Percentiles rank a stretch among this genome's conserved stretches.
These are phyloP conservation scores for Filobasidium floriforme DNA, from an alignment of 768 basidiomycete species.

Conservation along the genomic window DNA sequence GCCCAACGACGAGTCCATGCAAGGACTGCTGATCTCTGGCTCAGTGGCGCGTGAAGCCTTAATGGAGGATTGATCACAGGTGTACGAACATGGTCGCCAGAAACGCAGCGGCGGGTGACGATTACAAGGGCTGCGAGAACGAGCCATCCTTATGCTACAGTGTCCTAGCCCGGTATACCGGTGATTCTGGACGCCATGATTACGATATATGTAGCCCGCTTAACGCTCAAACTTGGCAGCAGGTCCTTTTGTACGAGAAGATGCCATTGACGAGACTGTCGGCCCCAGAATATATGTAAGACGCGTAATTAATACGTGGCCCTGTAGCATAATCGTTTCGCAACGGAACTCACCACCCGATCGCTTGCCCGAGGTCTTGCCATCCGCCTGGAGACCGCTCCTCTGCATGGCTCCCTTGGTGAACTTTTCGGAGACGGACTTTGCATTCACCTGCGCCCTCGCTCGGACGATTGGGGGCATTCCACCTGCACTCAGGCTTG, in stretches of 20 bases:
- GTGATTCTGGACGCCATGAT: neutral
- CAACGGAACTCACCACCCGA: neutral
- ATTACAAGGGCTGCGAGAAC: too few relatives aligned
- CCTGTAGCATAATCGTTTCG: slow-evolving; percentile 4
- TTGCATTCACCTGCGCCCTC: slow-evolving; percentile 7
- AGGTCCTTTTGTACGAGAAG: slow-evolving; percentile 3
- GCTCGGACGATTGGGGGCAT: slow-evolving; percentile 19
- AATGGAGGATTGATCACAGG: neutral
- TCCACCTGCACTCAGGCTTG: neutral
- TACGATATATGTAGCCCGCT: neutral
- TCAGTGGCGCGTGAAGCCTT: slow-evolving; percentile 12
- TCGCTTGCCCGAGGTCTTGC: slow-evolving; percentile 9
- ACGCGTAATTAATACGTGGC: neutral
- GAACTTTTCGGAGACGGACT: slow-evolving; percentile 13
- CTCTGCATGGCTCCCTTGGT: slow-evolving; percentile 19
- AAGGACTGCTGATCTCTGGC: slow-evolving; percentile 15
- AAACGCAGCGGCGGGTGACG: neutral
- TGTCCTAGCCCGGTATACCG: neutral
- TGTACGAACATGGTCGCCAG: neutral
- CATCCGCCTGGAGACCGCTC: slow-evolving; percentile 16
- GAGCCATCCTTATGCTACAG: neutral
- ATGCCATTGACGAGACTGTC: slow-evolving; percentile 5
- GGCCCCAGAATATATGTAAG: neutral
- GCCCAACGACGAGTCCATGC: slow-evolving; percentile 7
- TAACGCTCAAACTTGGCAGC: neutral